A percentile compares a stretch with the other conserved stretches of the same genome.
phyloP scores from a whole-genome alignment of 306 rosid species.

The Ormosia emarginata region DNA sequence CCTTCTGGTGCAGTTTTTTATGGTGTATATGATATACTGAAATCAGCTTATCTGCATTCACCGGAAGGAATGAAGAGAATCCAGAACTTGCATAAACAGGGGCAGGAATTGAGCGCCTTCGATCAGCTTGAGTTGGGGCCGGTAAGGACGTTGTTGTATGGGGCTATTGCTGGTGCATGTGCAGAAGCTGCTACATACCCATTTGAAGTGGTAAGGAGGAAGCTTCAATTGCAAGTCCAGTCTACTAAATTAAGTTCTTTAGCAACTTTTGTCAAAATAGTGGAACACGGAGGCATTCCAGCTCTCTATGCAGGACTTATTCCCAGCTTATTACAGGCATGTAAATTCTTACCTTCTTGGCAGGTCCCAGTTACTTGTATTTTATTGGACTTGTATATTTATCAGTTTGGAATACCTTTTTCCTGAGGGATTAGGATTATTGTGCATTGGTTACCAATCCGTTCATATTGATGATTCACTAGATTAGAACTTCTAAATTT shows the following conservation, averaged over 20 bases:
- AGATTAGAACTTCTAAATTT: background rate
- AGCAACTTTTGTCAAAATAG: constrained; percentile 68
- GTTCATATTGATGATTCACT: background rate
- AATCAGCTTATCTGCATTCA: constrained; percentile 79
- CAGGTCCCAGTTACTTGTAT: background rate
- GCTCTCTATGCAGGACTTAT: constrained; percentile 94
- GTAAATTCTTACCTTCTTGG: constrained; percentile 21
- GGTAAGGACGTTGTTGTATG: constrained; percentile 68
- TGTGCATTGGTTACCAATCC: background rate
- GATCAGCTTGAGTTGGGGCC: constrained; percentile 97
- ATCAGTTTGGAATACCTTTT: background rate
- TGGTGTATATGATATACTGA: constrained; percentile 86
- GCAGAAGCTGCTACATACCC: constrained; percentile 97
- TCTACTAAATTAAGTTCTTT: constrained; percentile 73
- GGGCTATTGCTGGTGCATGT: constrained; percentile 96
- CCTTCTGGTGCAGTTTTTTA: constrained; percentile 97
- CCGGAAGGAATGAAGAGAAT: constrained; percentile 87
- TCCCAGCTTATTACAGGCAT: constrained; percentile 96
- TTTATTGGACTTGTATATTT: background rate
- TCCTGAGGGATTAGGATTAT: background rate
- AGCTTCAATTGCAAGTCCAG: constrained; percentile 89
- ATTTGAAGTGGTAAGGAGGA: constrained; percentile 88
- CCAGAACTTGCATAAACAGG: constrained; percentile 58
- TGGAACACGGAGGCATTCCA: constrained; percentile 79
- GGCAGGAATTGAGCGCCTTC: constrained; percentile 67